Percentiles rank a stretch among this genome's conserved stretches.
Conservation (phyloP, 2,329 filamentous ascomycete genomes). For the Rugonectria rugulosa region DNA sequence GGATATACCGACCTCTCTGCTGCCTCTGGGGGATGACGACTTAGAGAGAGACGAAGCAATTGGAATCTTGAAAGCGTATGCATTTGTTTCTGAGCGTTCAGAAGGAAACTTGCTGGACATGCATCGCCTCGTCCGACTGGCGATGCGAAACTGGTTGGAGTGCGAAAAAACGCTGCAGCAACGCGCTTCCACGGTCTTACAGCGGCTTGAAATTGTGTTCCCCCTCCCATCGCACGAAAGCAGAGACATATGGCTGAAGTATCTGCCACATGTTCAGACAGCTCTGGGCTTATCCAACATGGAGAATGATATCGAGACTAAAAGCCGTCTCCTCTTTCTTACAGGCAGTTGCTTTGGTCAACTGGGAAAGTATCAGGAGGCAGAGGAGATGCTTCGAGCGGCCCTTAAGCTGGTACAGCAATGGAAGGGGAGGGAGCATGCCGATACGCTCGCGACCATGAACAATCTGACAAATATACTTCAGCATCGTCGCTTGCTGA, state of each 20-base stretch:
- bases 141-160: constrained; percentile 40
- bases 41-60: constrained; percentile 35
- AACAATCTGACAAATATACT: neutral
- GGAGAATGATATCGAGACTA: neutral
- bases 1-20: constrained; percentile 39
- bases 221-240: constrained; percentile 24
- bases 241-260: constrained; percentile 31
- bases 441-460: neutral
- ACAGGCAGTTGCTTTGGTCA: neutral
- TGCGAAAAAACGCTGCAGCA: constrained; percentile 14
- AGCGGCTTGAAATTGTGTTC: constrained; percentile 22
- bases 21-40: constrained; percentile 24
- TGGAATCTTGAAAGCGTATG: constrained; percentile 38
- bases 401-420: neutral
- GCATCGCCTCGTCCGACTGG: constrained; percentile 42
- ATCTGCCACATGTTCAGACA: constrained; percentile 33
- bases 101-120: constrained; percentile 36
- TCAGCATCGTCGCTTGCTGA: neutral
- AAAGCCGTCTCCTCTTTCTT: neutral
- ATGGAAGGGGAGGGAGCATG: neutral
- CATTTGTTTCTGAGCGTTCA: constrained; percentile 40
- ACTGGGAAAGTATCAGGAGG: constrained; percentile 26
- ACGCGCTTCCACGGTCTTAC: constrained; percentile 11
- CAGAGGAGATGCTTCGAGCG: constrained; percentile 4
- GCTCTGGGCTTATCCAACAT: constrained; percentile 10